Conservation (phyloP, 805 yeast genomes). For the Teunomyces barrocoloradensis region DNA sequence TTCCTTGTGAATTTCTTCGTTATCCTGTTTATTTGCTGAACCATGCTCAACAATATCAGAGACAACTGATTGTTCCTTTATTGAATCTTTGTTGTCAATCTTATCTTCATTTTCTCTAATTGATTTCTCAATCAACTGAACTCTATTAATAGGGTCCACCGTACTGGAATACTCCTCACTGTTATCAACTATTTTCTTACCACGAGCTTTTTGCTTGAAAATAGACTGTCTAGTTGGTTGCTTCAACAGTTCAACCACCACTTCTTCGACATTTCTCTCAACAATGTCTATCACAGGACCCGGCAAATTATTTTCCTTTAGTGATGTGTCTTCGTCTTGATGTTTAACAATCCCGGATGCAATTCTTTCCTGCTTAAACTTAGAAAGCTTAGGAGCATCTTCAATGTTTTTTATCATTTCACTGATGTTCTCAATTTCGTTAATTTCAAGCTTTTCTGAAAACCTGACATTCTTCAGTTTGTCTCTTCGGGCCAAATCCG, state of each 20-base stretch:
- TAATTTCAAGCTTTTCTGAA: conserved; percentile 51
- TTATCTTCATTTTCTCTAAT: conserved; percentile 13
- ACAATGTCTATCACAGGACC: conserved; percentile 11
- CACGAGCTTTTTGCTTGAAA: neutral
- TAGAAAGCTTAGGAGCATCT: conserved; percentile 7
- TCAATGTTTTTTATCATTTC: conserved; percentile 37
- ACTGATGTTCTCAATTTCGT: conserved; percentile 59
- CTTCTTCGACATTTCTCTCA: conserved; percentile 6
- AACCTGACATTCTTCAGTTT: conserved; percentile 50
- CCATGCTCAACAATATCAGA: neutral
- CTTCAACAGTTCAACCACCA: neutral
- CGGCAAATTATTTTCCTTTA: neutral
- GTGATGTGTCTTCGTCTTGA: neutral
- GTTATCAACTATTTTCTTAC: neutral
- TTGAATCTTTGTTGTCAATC: neutral
- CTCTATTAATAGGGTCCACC: conserved; percentile 12
- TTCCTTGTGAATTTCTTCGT: neutral
- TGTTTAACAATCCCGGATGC: neutral
- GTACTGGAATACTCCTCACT: neutral
- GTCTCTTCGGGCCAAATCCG: neutral
- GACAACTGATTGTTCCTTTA: conserved; percentile 2
- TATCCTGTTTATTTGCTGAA: neutral
- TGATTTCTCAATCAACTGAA: conserved; percentile 10
- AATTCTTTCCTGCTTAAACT: conserved; percentile 11
- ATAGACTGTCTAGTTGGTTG: neutral